These are phyloP conservation scores for Solanum dulcamara DNA, from an alignment of 257 asterid genomes.

Conservation along the genomic window DNA sequence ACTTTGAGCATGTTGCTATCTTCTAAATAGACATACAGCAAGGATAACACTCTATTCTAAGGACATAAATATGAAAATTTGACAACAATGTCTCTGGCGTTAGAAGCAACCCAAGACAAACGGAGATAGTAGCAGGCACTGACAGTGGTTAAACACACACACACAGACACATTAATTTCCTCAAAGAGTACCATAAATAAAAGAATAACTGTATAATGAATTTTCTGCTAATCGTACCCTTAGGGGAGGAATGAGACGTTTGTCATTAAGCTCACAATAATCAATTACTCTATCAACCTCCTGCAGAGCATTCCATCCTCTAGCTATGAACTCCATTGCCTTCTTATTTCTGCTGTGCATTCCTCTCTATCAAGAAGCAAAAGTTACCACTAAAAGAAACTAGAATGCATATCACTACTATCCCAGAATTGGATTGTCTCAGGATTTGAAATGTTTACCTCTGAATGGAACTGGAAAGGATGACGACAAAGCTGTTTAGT, in stretches of 20 bases:
- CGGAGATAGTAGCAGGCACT: neutral
- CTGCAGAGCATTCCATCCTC: slow-evolving; percentile 75
- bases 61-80: neutral
- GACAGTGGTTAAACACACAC: neutral
- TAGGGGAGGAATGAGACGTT: slow-evolving; percentile 70
- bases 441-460: slow-evolving; percentile 20
- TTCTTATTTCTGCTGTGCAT: slow-evolving; percentile 80
- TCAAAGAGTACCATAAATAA: neutral
- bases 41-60: neutral
- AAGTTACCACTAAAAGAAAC: neutral
- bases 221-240: slow-evolving; percentile 30
- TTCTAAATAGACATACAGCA: neutral
- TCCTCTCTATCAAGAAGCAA: slow-evolving; percentile 36
- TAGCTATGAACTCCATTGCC: slow-evolving; percentile 85
- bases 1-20: neutral
- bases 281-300: slow-evolving; percentile 94
- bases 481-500: neutral
- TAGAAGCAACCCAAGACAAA: neutral
- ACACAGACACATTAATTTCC: neutral
- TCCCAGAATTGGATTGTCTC: neutral
- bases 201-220: neutral
- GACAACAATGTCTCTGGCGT: neutral
- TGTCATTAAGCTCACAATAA: slow-evolving; percentile 67
- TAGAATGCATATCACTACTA: neutral
- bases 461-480: slow-evolving; percentile 23